Percentiles rank a stretch among this genome's conserved stretches.
phyloP scores from a whole-genome alignment of 345 rosid genomes.

The Tarenaya hassleriana region DNA sequence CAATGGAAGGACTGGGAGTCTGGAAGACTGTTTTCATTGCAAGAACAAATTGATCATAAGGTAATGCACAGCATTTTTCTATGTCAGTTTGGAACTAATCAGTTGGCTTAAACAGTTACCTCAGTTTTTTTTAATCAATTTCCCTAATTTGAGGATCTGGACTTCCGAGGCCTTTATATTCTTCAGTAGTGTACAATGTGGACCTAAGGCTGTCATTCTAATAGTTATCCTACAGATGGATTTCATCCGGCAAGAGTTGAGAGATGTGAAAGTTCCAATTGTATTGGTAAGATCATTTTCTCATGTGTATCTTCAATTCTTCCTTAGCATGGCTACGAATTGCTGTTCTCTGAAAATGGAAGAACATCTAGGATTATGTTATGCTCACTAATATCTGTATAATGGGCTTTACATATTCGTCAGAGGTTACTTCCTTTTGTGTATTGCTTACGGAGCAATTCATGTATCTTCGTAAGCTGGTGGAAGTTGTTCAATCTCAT shows the following conservation, averaged over 20 bases:
- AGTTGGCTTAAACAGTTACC: background rate
- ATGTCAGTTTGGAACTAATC: background rate
- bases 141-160: background rate
- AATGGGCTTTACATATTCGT: background rate
- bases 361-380: too few relatives aligned
- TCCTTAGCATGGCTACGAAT: background rate
- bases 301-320: background rate
- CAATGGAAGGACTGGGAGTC: conserved; percentile 55
- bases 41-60: conserved; percentile 83
- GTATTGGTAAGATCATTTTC: conserved; percentile 45
- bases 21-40: conserved; percentile 64
- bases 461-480: background rate
- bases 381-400: too few relatives aligned
- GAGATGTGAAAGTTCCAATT: conserved; percentile 48
- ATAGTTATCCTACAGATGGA: conserved; percentile 44
- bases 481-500: background rate
- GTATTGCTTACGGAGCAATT: background rate
- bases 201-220: conserved; percentile 9
- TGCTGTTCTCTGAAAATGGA: too few relatives aligned
- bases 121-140: too few relatives aligned
- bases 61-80: conserved; percentile 25
- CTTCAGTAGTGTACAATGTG: conserved; percentile 3
- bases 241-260: conserved; percentile 56
- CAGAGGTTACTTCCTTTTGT: background rate
- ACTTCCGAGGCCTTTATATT: background rate